Conservation (phyloP, 768 basidiomycete genomes). For the Kwoniella sp. region DNA sequence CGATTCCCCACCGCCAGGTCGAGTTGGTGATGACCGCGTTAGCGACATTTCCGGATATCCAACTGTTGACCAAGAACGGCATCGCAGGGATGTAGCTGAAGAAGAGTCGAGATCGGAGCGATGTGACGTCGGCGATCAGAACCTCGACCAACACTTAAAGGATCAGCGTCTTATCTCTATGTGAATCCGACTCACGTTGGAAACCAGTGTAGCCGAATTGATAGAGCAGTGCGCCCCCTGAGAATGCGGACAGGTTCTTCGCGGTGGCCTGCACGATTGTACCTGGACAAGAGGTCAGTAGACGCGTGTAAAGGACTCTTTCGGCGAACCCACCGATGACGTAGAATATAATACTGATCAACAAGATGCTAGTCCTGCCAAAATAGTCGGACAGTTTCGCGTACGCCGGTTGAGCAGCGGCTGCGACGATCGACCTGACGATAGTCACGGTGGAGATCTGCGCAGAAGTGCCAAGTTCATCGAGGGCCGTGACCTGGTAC, state of each 20-base stretch:
- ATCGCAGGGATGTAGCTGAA: constrained; percentile 51
- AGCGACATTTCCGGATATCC: constrained; percentile 51
- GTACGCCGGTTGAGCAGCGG: constrained; percentile 39
- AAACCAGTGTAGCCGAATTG: constrained; percentile 50
- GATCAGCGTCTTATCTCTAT: too few species aligned
- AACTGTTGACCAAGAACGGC: constrained; percentile 54
- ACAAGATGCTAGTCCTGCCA: constrained; percentile 47
- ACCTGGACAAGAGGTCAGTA: constrained; percentile 18
- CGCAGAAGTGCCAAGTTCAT: constrained; percentile 9
- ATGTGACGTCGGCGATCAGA: constrained; percentile 52
- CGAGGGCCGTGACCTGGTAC: constrained; percentile 31
- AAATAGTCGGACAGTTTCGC: constrained; percentile 53
- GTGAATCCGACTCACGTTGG: constrained; percentile 24
- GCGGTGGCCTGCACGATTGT: constrained; percentile 50
- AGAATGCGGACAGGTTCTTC: constrained; percentile 38
- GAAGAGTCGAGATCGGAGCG: constrained; percentile 47
- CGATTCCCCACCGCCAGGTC: constrained; percentile 54
- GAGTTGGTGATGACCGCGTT: constrained; percentile 28
- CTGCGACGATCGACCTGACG: constrained; percentile 46
- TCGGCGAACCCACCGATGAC: constrained; percentile 37
- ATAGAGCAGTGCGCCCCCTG: constrained; percentile 51
- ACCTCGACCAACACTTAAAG: constrained; percentile 44
- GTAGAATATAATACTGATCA: constrained; percentile 49
- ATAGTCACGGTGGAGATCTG: constrained; percentile 51
- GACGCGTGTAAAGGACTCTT: background rate